phyloP scores from a whole-genome alignment of 306 rosid species.

The Elaeagnus macrophylla region DNA sequence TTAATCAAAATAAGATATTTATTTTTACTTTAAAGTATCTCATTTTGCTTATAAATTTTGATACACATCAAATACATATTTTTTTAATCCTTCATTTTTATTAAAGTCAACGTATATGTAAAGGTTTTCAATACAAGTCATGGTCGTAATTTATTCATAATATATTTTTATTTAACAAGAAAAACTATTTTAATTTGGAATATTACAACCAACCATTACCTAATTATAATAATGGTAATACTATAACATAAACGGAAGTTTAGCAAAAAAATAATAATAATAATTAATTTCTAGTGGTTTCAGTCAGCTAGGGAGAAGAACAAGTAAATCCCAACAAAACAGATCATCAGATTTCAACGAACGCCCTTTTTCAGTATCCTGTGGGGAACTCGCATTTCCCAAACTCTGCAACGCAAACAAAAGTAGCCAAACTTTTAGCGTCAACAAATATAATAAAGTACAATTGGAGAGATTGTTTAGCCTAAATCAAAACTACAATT shows the following conservation, averaged over 20 bases:
- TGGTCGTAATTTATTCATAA: too few relatives aligned
- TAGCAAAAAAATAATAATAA: slow-evolving; percentile 5
- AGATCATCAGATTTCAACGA: not conserved
- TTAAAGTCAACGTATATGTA: too few relatives aligned
- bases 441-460: not conserved
- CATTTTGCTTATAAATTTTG: too few relatives aligned
- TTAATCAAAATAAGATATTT: too few relatives aligned
- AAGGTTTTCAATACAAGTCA: too few relatives aligned
- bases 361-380: slow-evolving; percentile 24
- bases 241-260: not conserved
- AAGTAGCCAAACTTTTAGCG: not conserved
- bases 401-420: slow-evolving; percentile 31
- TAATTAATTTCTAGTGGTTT: not conserved
- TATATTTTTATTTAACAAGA: too few relatives aligned
- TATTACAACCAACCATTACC: not conserved
- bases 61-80: too few relatives aligned
- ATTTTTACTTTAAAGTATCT: too few relatives aligned
- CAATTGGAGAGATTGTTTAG: not conserved
- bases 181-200: too few relatives aligned
- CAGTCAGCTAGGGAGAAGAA: not conserved
- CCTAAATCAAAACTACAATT: not conserved
- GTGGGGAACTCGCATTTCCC: slow-evolving; percentile 57
- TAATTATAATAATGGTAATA: not conserved
- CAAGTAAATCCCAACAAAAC: not conserved
- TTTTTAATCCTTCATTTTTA: too few relatives aligned